Evolutionary conservation across 331 rosid species (phyloP).

Genomic region (Quercus lobata): DNA sequence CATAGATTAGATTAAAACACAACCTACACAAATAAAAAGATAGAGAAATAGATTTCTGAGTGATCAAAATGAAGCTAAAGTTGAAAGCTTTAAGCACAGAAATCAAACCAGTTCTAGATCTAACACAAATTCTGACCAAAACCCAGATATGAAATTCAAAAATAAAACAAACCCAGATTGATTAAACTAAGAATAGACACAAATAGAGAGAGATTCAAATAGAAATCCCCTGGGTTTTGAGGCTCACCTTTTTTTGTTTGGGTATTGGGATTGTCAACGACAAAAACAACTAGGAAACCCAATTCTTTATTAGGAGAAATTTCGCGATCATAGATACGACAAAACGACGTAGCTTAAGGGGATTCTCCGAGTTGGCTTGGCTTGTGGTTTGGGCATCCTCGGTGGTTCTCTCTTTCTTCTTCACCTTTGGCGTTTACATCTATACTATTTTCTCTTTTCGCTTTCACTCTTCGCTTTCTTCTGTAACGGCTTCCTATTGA

Average conservation of each 20-base stretch:
- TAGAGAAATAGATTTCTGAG: constrained; percentile 10
- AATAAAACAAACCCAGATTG: neutral
- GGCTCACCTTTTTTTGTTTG: neutral
- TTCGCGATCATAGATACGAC: constrained; percentile 5
- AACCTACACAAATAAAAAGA: neutral
- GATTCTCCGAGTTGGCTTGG: neutral
- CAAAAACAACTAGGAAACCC: neutral
- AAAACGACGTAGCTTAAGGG: constrained; percentile 15
- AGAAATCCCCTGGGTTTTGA: neutral
- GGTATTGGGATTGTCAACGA: neutral
- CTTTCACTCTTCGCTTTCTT: neutral
- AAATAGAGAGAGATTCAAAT: neutral
- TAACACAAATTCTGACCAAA: neutral
- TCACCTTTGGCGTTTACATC: too few relatives aligned
- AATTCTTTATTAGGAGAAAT: neutral
- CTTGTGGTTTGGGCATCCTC: neutral
- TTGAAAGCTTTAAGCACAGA: neutral
- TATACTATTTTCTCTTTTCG: neutral
- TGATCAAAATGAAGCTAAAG: constrained; percentile 15
- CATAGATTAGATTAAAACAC: neutral
- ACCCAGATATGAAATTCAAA: neutral
- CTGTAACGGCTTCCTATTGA: neutral
- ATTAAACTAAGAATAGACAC: neutral
- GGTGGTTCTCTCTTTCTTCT: too few relatives aligned
- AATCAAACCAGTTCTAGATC: constrained; percentile 22